Evolutionary conservation across 345 rosid species (phyloP), one percentile per base, ranked within the genome.

Genomic region (Combretum micranthum): DNA sequence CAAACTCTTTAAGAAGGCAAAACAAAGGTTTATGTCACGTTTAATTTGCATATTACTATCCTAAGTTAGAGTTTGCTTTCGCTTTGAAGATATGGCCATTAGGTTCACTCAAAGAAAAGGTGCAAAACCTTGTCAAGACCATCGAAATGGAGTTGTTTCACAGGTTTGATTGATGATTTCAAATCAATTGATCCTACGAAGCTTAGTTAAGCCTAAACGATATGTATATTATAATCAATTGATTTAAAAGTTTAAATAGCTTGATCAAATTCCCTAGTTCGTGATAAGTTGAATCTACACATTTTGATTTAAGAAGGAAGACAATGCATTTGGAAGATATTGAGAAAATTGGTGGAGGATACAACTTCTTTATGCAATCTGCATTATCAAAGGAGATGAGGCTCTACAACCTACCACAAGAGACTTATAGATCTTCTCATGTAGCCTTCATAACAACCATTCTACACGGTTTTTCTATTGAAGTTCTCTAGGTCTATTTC

Each of bases 131-230:
- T 15, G 68, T 84, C 16, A 81, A 81, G 75, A 77, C 87, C 39
- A 81, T 81, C 83, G 87, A 84, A 54, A 84, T 81, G 87, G 87
- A 84, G 49, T 23, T 81, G 58, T 77, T 84, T 56, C 63, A 77
- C 82, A 84, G 51, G 57, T 62, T 10, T 13, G 39, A 49, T 55
- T 56, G 61, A 64, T 15, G 85, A 84, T 49, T 59, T 19, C 25
- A 84, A 77, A 48, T 53, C 76, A 15, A 20, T 71, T 39, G 72
- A 82, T 61, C 64, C 60, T 5, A 59, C n/a, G 15, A 79, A 65
- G 2, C 71, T 64, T 42, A 70, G 75, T 59, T 60, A 51, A 77
- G 73, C 69, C 48, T 79, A 20, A 84, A 84, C 20, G 90, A 87
- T 84, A 44, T 19, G 3, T n/a, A 4, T 20, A 2, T n/a, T 7